Evolutionary conservation across 2,329 filamentous ascomycete species (phyloP), one percentile per base, ranked within the genome.

Genomic region (Monilinia aucupariae): DNA sequence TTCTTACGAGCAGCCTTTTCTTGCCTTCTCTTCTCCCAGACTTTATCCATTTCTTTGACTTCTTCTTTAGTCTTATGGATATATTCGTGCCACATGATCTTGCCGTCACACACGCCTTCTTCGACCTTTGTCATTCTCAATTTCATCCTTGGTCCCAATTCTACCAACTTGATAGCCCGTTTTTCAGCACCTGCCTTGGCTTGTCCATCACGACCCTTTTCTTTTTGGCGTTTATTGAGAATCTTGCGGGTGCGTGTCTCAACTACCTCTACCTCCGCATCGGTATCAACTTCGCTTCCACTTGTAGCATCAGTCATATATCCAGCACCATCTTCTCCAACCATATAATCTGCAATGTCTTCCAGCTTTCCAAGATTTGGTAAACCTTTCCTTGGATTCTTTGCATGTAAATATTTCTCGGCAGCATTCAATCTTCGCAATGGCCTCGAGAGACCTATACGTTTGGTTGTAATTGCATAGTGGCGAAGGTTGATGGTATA

Each of bases 51-150:
- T 67, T 89, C 85, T 73, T 87, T 84, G 63, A 91, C 78, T 75
- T 99, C 92, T 22, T 85, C 82, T 69, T 85, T 85, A 8, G 85
- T 86, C 81, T 99, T 99, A 74, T 88, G 85, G 60, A 97, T 86
- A 73, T 91, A 96, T 74, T 97, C 92, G 75, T 99, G 94, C 94
- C 94, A 99, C 89, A 99, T 90, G 63, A 96, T 84, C 74, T 91
- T 94, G 56, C 94, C 94, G 32, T 84, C 83, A 71, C 92, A 97
- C 8, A 97, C 77, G 1, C 93, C 94, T 70, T 99, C 94, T 74
- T 99, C 94, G 5, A 99, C 92, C 78, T 99, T 99, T 62, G 91
- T 92, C 77, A 99, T 80, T 39, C 93, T 86, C 48, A 99, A 78
- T 65, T 85, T 88, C 89, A 99, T 88, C 61, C 94, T 85, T 1